phyloP scores from a whole-genome alignment of 2,329 filamentous ascomycete genomes.

The Scedosporium aurantiacum region DNA sequence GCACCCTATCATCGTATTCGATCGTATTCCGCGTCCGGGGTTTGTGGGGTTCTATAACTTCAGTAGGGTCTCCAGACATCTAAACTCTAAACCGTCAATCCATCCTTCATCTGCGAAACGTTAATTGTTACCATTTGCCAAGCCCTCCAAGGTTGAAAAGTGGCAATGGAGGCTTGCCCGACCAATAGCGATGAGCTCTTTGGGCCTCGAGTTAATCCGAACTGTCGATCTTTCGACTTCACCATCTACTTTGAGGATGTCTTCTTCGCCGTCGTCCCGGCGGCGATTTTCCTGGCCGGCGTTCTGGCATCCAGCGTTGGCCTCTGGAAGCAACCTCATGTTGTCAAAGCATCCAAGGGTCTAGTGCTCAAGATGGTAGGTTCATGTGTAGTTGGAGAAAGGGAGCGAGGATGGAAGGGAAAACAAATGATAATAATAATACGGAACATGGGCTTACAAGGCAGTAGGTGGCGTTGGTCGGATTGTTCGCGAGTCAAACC shows the following conservation, averaged over 20 bases:
- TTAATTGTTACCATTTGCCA: too few relatives aligned
- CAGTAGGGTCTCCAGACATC: neutral
- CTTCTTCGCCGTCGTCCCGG: constrained; percentile 31
- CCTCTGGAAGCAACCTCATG: constrained; percentile 18
- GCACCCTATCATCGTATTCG: neutral
- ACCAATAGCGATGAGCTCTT: neutral
- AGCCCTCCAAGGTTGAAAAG: neutral
- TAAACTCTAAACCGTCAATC: neutral
- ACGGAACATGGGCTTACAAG: too few relatives aligned
- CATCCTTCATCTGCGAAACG: neutral
- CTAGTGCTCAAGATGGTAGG: constrained; percentile 20
- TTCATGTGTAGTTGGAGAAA: neutral
- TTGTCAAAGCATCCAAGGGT: constrained; percentile 24
- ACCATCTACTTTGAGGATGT: constrained; percentile 37
- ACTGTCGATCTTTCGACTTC: constrained; percentile 26
- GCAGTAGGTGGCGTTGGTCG: constrained; percentile 6
- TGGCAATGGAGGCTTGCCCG: neutral
- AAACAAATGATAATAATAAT: neutral
- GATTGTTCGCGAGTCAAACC: constrained; percentile 11
- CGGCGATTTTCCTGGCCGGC: constrained; percentile 24
- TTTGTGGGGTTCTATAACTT: neutral
- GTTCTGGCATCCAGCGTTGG: constrained; percentile 13
- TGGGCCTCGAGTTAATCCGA: neutral
- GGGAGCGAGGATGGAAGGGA: neutral
- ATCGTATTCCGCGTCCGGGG: neutral